Evolutionary conservation across 495 filamentous ascomycete species (phyloP).

Genomic region (Penicillium paradoxum): DNA sequence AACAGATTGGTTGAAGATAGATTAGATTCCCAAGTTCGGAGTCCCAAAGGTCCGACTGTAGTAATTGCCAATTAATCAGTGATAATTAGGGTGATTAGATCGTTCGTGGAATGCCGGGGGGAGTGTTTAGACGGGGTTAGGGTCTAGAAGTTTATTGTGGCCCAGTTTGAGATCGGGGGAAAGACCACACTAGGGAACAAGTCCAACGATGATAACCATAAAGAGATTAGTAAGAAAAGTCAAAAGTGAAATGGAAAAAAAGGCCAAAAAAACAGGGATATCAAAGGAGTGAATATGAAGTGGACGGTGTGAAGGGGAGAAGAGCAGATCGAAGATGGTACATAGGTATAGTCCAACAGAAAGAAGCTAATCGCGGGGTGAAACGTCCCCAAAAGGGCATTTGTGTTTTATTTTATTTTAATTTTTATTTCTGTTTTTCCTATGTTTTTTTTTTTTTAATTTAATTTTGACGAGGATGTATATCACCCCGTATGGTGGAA

Average conservation of each 20-base stretch:
- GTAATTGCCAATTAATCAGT: slow-evolving; percentile 25
- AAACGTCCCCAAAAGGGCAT: slow-evolving; percentile 23
- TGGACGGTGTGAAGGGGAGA: slow-evolving; percentile 14
- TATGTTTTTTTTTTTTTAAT: slow-evolving; percentile 3
- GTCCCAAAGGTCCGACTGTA: slow-evolving; percentile 3
- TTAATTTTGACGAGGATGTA: slow-evolving; percentile 8
- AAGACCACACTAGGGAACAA: slow-evolving; percentile 6
- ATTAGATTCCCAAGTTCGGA: slow-evolving; percentile 17
- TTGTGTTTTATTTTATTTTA: slow-evolving; percentile 15
- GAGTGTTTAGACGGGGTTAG: slow-evolving; percentile 4
- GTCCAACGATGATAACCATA: slow-evolving; percentile 5
- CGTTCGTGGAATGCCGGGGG: slow-evolving; percentile 18
- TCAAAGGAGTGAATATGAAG: slow-evolving; percentile 29
- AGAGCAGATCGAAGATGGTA: slow-evolving; percentile 17
- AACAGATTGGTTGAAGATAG: slow-evolving; percentile 24
- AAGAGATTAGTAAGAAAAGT: slow-evolving; percentile 13
- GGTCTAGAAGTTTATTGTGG: slow-evolving; percentile 18
- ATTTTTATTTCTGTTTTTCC: slow-evolving; percentile 11
- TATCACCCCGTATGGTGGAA: slow-evolving; percentile 26
- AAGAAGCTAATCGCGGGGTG: slow-evolving; percentile 38
- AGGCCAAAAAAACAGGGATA: slow-evolving; percentile 17
- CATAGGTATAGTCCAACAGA: slow-evolving; percentile 27
- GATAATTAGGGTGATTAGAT: slow-evolving; percentile 26
- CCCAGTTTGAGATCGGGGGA: slow-evolving; percentile 13
- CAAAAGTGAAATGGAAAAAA: slow-evolving; percentile 15